Evolutionary conservation across 345 rosid genomes (phyloP).

Genomic region (Melaleuca alternifolia): DNA sequence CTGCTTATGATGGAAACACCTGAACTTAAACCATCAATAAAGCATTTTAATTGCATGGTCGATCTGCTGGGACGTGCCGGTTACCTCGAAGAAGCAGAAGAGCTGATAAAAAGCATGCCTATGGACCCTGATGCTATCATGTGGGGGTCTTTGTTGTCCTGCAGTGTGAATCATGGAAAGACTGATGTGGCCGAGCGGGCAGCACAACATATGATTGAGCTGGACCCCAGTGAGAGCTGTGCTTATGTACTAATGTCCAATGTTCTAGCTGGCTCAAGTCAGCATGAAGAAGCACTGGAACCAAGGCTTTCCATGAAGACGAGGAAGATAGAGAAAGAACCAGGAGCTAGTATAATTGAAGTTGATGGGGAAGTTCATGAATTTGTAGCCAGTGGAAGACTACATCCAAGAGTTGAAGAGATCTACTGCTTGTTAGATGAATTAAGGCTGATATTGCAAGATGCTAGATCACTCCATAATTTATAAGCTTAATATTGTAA

Average conservation of each 20-base stretch:
- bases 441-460: slow-evolving; percentile 5
- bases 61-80: slow-evolving; percentile 59
- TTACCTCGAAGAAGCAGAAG: slow-evolving; percentile 52
- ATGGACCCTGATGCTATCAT: slow-evolving; percentile 42
- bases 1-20: slow-evolving; percentile 42
- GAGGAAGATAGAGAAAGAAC: slow-evolving; percentile 43
- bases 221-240: slow-evolving; percentile 47
- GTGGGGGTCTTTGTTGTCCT: slow-evolving; percentile 61
- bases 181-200: slow-evolving; percentile 48
- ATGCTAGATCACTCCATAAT: background rate
- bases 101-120: slow-evolving; percentile 42
- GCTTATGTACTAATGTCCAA: slow-evolving; percentile 66
- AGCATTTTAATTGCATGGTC: slow-evolving; percentile 65
- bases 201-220: slow-evolving; percentile 27
- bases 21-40: slow-evolving; percentile 45
- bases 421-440: slow-evolving; percentile 36
- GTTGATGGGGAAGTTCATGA: slow-evolving; percentile 65
- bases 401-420: slow-evolving; percentile 39
- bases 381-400: slow-evolving; percentile 64
- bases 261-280: slow-evolving; percentile 39
- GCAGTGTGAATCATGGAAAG: slow-evolving; percentile 43
- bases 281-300: slow-evolving; percentile 42
- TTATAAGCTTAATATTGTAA: background rate
- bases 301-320: slow-evolving; percentile 51
- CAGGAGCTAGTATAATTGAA: slow-evolving; percentile 74